Percentiles rank a stretch among this genome's conserved stretches.
These are phyloP conservation scores for Plasmodium adleri DNA, from an alignment of 169 alveolate species.

Conservation along the genomic window DNA sequence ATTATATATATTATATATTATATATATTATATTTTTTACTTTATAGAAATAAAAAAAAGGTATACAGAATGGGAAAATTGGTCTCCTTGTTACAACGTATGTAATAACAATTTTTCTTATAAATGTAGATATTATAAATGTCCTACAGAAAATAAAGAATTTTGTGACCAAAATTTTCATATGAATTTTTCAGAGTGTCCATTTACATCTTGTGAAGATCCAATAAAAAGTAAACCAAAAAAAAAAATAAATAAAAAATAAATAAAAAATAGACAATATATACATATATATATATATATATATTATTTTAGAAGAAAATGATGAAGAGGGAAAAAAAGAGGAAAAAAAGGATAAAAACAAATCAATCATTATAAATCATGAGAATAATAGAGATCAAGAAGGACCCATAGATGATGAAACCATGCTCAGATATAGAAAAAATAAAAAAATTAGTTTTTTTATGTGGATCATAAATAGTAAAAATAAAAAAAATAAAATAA, in stretches of 20 bases:
- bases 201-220: conserved; percentile 18
- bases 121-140: conserved; percentile 47
- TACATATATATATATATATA: not conserved
- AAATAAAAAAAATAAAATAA: not conserved
- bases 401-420: conserved; percentile 12
- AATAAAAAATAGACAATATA: not conserved
- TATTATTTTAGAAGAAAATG: not conserved
- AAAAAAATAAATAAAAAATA: conserved; percentile 15
- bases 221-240: conserved; percentile 11
- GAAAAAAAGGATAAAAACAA: not conserved
- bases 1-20: not conserved
- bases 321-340: not conserved
- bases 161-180: conserved; percentile 45
- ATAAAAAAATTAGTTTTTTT: conserved; percentile 30
- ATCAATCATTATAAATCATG: not conserved
- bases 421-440: conserved; percentile 3
- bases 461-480: conserved; percentile 75
- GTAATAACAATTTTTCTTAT: conserved; percentile 44
- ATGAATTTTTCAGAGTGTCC: conserved; percentile 27
- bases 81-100: conserved; percentile 69
- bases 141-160: conserved; percentile 6
- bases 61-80: conserved; percentile 13
- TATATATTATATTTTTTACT: not conserved
- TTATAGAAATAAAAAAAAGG: conserved; percentile 10
- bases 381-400: not conserved